A percentile compares a stretch with the other conserved stretches of the same genome.
Evolutionary conservation across 2,329 filamentous ascomycete species (phyloP).

Genomic region (Hysterium pulicare): DNA sequence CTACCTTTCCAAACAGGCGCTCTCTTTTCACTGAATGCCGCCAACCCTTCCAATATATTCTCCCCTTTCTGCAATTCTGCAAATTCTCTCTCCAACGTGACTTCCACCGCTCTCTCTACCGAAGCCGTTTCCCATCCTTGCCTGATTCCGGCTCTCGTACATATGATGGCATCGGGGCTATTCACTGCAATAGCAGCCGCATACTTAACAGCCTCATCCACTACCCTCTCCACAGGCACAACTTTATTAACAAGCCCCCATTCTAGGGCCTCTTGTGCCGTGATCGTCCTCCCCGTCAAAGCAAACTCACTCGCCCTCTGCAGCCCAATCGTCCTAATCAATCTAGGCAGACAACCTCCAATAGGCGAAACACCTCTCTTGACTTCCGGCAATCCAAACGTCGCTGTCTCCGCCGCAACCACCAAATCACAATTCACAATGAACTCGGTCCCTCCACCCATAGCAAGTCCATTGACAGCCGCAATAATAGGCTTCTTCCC

Average conservation of each 20-base stretch:
- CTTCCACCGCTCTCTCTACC: constrained; percentile 18
- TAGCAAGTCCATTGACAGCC: constrained; percentile 49
- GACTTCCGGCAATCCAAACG: constrained; percentile 25
- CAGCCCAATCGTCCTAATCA: constrained; percentile 23
- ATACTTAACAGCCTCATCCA: constrained; percentile 16
- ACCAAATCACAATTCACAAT: constrained; percentile 26
- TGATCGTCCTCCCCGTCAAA: constrained; percentile 19
- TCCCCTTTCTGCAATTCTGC: constrained; percentile 48
- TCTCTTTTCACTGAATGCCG: constrained; percentile 36
- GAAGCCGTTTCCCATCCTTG: constrained; percentile 19
- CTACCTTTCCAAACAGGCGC: constrained; percentile 18
- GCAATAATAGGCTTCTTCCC: constrained; percentile 59
- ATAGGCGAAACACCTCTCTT: constrained; percentile 23
- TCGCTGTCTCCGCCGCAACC: constrained; percentile 18
- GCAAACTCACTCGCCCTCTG: constrained; percentile 26
- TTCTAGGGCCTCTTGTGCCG: constrained; percentile 16
- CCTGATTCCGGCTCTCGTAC: constrained; percentile 17
- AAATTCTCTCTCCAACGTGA: constrained; percentile 23
- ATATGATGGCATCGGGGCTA: constrained; percentile 24
- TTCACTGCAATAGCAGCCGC: constrained; percentile 19
- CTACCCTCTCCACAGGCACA: constrained; percentile 14
- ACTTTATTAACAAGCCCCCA: constrained; percentile 26
- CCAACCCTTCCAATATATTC: constrained; percentile 31
- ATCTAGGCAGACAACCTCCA: constrained; percentile 21
- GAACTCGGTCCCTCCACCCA: constrained; percentile 25